Evolutionary conservation across 2,329 filamentous ascomycete species (phyloP), one percentile per base, ranked within the genome.

Genomic region (Plenodomus lindquistii): DNA sequence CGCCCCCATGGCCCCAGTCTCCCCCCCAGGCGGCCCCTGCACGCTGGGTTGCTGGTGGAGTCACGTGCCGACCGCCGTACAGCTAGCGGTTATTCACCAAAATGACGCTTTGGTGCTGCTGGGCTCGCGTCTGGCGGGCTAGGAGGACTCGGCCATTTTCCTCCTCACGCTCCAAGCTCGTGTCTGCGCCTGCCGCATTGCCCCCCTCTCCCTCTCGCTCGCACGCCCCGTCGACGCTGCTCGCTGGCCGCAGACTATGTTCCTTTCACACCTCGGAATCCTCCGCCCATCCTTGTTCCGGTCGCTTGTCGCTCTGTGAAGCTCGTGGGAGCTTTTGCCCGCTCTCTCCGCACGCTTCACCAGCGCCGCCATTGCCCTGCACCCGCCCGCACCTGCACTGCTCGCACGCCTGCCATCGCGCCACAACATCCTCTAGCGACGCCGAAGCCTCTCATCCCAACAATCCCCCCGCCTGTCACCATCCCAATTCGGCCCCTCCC

Each of bases 311-410:
- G 59, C 57, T 44, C 69, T 72, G 54, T 72, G 57, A 70, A 71
- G 67, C 68, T 70, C 59, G 52, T 51, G 50, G n/a, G 57, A 67
- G 62, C 66, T 66, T 70, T 67, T 67, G 66, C 67, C 63, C 62
- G 66, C 66, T 53, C 54, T 65, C 67, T 67, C 65, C 67, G 65
- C 67, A 63, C 55, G 22, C 22, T 24, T 5, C 63, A 54, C 54
- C 60, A 57, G 52, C 64, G 59, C 60, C 60, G 52, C 65, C 51
- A 48, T 57, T 54, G 54, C 57, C 56, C 65, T 60, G 57, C 52
- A 50, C 41, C 54, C 50, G 55, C 46, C 52, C 44, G 53, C 49
- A 31, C 9, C 27, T 8, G 9, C 11, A 15, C 11, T 31, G 27
- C 27, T 15, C 27, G 15, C 27, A 15, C 27, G 4, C 27, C 9